These are phyloP conservation scores for Cucumis variabilis DNA, from an alignment of 331 rosid species.

Conservation along the genomic window DNA sequence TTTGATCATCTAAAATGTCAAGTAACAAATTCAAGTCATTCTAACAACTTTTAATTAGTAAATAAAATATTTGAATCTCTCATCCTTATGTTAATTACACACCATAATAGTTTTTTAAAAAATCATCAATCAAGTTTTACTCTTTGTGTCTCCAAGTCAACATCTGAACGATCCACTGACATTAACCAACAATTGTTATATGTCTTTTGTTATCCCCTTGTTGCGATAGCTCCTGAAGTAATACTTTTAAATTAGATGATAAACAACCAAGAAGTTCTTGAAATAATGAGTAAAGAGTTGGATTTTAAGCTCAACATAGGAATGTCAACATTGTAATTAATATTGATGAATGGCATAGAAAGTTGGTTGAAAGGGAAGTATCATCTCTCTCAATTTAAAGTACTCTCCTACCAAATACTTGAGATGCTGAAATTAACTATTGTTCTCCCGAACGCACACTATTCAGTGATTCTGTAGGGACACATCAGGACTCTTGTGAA, in stretches of 20 bases:
- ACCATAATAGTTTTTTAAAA: not conserved
- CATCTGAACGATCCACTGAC: constrained; percentile 88
- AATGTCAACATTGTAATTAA: constrained; percentile 89
- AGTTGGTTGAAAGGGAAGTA: constrained; percentile 97
- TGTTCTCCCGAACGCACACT: too few species aligned
- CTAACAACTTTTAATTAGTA: too few species aligned
- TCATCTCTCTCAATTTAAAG: constrained; percentile 93
- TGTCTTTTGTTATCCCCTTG: constrained; percentile 88
- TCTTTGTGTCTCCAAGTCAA: constrained; percentile 76
- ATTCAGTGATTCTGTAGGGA: too few species aligned
- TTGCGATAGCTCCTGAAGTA: constrained; percentile 90
- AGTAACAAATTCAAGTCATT: too few species aligned
- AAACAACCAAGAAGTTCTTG: constrained; percentile 35
- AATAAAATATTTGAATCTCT: too few species aligned
- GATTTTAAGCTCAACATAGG: constrained; percentile 69
- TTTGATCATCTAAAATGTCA: too few species aligned
- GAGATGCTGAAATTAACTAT: constrained; percentile 32
- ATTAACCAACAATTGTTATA: constrained; percentile 77
- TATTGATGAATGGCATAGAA: constrained; percentile 85
- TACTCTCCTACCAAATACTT: constrained; percentile 64
- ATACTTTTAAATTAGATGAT: constrained; percentile 50
- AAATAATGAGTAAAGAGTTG: constrained; percentile 22
- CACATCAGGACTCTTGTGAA: too few species aligned
- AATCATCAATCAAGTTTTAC: constrained; percentile 45
- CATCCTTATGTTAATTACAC: not conserved